phyloP scores from a whole-genome alignment of 805 yeast species.

The Kodamaea lidongshanica region DNA sequence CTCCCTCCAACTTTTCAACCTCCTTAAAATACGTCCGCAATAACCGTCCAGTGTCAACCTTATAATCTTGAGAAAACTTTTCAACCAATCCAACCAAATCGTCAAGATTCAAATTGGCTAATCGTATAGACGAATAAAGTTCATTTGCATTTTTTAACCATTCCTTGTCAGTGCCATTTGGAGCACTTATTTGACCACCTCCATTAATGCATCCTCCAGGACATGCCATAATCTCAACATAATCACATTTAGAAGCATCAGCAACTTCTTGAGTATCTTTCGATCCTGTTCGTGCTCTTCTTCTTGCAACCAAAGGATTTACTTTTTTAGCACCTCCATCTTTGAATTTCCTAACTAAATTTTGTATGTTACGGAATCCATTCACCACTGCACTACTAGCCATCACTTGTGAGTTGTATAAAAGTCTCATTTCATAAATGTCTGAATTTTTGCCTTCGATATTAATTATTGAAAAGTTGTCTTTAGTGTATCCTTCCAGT shows the following conservation, averaged over 20 bases:
- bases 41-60: slow-evolving; percentile 31
- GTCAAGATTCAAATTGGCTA: no score
- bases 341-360: slow-evolving; percentile 77
- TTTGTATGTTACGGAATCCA: slow-evolving; percentile 93
- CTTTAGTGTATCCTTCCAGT: slow-evolving; percentile 14
- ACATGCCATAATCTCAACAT: slow-evolving; percentile 95
- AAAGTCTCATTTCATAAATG: slow-evolving; percentile 59
- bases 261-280: slow-evolving; percentile 25
- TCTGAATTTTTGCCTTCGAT: slow-evolving; percentile 72
- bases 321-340: slow-evolving; percentile 22
- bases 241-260: slow-evolving; percentile 66
- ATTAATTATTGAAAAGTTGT: slow-evolving; percentile 25
- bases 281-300: slow-evolving; percentile 34
- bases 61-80: slow-evolving; percentile 25
- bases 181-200: slow-evolving; percentile 76
- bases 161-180: slow-evolving; percentile 34
- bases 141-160: slow-evolving; percentile 38
- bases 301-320: slow-evolving; percentile 38
- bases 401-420: slow-evolving; percentile 31
- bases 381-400: slow-evolving; percentile 64
- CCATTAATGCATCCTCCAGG: slow-evolving; percentile 98
- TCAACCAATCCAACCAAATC: slow-evolving; percentile 11
- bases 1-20: slow-evolving; percentile 49
- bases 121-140: slow-evolving; percentile 32
- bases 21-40: slow-evolving; percentile 42